Percentiles rank a stretch among this genome's conserved stretches.
phyloP scores from a whole-genome alignment of 164 flowering plant genomes.

The Akebia trifoliata region DNA sequence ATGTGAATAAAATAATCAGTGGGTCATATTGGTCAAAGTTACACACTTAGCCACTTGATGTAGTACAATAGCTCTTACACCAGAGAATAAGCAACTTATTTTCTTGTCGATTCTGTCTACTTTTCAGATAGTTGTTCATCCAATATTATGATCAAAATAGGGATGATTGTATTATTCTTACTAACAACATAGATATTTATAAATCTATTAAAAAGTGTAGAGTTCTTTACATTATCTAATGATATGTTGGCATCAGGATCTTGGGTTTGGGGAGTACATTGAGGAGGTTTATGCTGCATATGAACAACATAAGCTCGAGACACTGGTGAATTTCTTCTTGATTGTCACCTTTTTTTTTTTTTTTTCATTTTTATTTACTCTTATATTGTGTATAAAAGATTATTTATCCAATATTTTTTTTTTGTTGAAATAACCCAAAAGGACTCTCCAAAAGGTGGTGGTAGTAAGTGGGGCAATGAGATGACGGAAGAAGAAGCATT shows the following conservation, averaged over 20 bases:
- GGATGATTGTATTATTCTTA: too few relatives aligned
- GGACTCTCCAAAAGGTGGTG: slow-evolving; percentile 72
- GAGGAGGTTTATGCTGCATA: slow-evolving; percentile 96
- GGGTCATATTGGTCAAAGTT: too few relatives aligned
- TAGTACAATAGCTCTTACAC: too few relatives aligned
- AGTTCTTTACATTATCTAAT: background rate
- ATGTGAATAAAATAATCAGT: too few relatives aligned
- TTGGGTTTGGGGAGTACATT: slow-evolving; percentile 93
- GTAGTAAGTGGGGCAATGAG: slow-evolving; percentile 61
- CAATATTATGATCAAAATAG: too few relatives aligned
- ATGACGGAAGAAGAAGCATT: slow-evolving; percentile 97
- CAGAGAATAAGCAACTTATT: too few relatives aligned
- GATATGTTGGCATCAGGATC: slow-evolving; percentile 48
- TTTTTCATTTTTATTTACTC: background rate
- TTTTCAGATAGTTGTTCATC: too few relatives aligned
- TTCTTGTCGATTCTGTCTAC: too few relatives aligned
- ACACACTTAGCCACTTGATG: too few relatives aligned
- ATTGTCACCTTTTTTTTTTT: background rate
- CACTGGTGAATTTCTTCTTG: slow-evolving; percentile 52
- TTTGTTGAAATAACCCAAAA: slow-evolving; percentile 23
- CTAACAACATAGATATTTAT: too few relatives aligned
- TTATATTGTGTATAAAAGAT: background rate
- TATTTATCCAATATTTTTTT: background rate
- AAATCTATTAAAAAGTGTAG: too few relatives aligned
- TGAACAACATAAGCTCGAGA: slow-evolving; percentile 90